These are phyloP conservation scores for Malassezia sp. DNA, from an alignment of 1,284 basidiomycete genomes.

Conservation along the genomic window DNA sequence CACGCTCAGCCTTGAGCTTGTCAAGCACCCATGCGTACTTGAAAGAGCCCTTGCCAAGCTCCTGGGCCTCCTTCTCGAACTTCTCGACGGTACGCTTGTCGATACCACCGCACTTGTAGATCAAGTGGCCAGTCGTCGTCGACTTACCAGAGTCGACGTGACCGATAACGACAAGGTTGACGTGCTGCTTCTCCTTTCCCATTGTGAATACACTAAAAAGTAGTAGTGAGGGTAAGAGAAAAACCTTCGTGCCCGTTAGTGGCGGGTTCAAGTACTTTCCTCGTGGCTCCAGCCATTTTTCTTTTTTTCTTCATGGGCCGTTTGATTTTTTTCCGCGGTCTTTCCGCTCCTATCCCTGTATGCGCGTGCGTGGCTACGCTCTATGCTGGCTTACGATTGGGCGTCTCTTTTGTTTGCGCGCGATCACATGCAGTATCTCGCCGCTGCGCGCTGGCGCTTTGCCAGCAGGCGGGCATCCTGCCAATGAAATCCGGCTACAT, in stretches of 20 bases:
- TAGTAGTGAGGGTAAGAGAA: slow-evolving; percentile 11
- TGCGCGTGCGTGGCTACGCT: no score
- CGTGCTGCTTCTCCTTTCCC: slow-evolving; percentile 29
- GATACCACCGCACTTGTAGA: slow-evolving; percentile 99
- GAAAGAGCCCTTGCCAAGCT: slow-evolving; percentile 99
- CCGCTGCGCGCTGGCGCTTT: no score
- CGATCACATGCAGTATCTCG: slow-evolving; percentile 11
- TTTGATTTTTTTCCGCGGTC: slow-evolving; percentile 12
- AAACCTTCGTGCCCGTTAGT: not conserved
- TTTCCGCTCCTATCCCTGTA: slow-evolving; percentile 6
- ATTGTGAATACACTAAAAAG: slow-evolving; percentile 7
- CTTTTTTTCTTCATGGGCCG: slow-evolving; percentile 11
- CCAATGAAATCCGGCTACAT: no score
- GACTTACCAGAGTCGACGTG: slow-evolving; percentile 62
- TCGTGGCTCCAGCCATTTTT: slow-evolving; percentile 8
- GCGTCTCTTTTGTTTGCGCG: not conserved
- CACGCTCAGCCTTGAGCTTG: slow-evolving; percentile 96
- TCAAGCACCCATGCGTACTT: slow-evolving; percentile 96
- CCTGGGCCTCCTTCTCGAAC: slow-evolving; percentile 99
- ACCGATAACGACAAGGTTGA: slow-evolving; percentile 48
- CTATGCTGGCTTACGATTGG: slow-evolving; percentile 7
- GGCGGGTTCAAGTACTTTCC: slow-evolving; percentile 8
- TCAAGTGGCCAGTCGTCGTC: slow-evolving; percentile 98
- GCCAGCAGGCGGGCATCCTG: no score
- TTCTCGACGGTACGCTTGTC: slow-evolving; percentile 99